These are phyloP conservation scores for Plectranthus barbatus DNA, from an alignment of 257 asterid genomes.

Conservation along the genomic window DNA sequence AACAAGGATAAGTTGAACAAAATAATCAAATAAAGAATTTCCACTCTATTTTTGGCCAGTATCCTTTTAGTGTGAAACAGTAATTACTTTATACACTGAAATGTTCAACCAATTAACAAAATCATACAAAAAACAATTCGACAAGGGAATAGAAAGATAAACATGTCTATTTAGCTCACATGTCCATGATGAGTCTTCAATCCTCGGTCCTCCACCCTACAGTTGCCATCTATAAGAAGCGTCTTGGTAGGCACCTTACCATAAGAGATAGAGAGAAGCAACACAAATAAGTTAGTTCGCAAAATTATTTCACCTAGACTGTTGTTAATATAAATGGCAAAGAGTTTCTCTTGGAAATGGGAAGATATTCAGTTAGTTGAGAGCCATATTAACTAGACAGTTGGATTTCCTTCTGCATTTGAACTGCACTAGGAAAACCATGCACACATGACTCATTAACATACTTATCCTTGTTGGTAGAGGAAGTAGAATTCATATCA, in stretches of 20 bases:
- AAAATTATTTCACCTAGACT: background rate
- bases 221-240: conserved; percentile 84
- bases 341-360: background rate
- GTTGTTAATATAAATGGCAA: background rate
- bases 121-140: conserved; percentile 2
- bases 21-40: background rate
- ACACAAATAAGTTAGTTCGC: background rate
- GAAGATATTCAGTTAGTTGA: background rate
- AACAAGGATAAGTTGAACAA: conserved; percentile 8
- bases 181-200: conserved; percentile 99
- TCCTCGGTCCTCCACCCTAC: conserved; percentile 97
- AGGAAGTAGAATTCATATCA: background rate
- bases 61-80: conserved; percentile 5
- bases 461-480: background rate
- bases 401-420: conserved; percentile 5
- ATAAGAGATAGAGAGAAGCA: conserved; percentile 10
- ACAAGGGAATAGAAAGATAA: background rate
- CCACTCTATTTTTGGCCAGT: conserved; percentile 2
- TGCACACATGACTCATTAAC: background rate
- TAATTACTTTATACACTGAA: background rate
- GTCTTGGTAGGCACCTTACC: conserved; percentile 88
- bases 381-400: conserved; percentile 14
- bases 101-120: conserved; percentile 4
- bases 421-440: conserved; percentile 3
- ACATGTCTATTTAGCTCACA: conserved; percentile 40